phyloP scores from a whole-genome alignment of 2,329 filamentous ascomycete species.

The Coniella vitis region DNA sequence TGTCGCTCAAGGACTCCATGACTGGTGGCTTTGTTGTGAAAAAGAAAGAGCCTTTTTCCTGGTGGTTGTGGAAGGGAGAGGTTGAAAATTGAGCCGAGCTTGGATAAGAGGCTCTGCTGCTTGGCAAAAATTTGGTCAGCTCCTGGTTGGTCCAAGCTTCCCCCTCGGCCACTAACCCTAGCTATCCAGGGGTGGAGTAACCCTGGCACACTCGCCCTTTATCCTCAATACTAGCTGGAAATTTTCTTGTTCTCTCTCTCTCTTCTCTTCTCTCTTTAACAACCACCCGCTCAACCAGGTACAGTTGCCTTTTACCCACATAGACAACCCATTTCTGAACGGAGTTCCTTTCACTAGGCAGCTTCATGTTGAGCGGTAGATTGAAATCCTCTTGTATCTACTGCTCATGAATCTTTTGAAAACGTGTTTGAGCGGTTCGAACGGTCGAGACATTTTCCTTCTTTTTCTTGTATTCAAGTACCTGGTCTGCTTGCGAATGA shows the following conservation, averaged over 20 bases:
- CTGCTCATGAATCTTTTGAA: constrained; percentile 73
- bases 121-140: constrained; percentile 8
- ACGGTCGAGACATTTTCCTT: constrained; percentile 61
- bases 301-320: constrained; percentile 24
- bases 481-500: neutral
- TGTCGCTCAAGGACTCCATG: constrained; percentile 71
- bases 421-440: constrained; percentile 77
- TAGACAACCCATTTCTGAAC: constrained; percentile 29
- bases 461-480: too few species aligned
- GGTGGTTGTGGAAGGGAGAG: constrained; percentile 15
- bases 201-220: neutral
- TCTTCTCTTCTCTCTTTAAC: constrained; percentile 19
- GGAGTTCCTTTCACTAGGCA: constrained; percentile 49
- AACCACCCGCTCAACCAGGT: constrained; percentile 33
- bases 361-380: constrained; percentile 56
- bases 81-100: constrained; percentile 12
- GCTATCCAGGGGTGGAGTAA: too few species aligned
- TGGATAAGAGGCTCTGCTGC: constrained; percentile 11
- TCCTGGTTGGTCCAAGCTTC: constrained; percentile 7
- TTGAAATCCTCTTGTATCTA: constrained; percentile 71
- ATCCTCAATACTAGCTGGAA: neutral
- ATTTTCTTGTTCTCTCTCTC: constrained; percentile 20
- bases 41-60: neutral
- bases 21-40: constrained; percentile 13
- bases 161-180: constrained; percentile 4